phyloP scores from a whole-genome alignment of 2,329 filamentous ascomycete species.

The Purpureocillium takamizusanense region DNA sequence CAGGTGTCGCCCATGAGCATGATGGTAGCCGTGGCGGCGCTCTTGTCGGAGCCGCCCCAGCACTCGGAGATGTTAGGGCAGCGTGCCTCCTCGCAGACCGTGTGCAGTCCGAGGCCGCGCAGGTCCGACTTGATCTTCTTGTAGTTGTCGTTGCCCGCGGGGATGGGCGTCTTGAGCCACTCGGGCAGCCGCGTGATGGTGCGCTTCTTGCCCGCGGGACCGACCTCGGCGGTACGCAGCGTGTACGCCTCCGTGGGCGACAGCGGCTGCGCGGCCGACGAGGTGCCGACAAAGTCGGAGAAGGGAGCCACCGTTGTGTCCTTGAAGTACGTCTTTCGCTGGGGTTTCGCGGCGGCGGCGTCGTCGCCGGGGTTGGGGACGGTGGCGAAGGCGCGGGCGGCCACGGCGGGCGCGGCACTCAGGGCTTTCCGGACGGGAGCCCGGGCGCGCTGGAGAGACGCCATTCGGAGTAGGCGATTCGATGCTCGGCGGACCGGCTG shows the following conservation, averaged over 20 bases:
- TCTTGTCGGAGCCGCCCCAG: slow-evolving; percentile 88
- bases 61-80: slow-evolving; percentile 98
- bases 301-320: slow-evolving; percentile 48
- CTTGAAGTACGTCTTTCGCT: slow-evolving; percentile 47
- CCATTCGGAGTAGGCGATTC: background rate
- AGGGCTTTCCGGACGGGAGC: slow-evolving; percentile 33
- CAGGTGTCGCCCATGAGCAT: slow-evolving; percentile 99
- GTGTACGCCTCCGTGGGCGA: slow-evolving; percentile 47
- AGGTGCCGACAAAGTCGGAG: slow-evolving; percentile 43
- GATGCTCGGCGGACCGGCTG: no score
- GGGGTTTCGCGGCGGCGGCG: slow-evolving; percentile 14
- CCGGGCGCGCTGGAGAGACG: slow-evolving; percentile 30
- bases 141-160: slow-evolving; percentile 70
- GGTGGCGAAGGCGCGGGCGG: slow-evolving; percentile 35
- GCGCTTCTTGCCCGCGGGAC: slow-evolving; percentile 51
- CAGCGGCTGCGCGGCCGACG: slow-evolving; percentile 32
- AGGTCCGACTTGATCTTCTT: slow-evolving; percentile 94
- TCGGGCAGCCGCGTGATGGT: slow-evolving; percentile 70
- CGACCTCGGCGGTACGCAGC: slow-evolving; percentile 54
- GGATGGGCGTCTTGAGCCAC: slow-evolving; percentile 96
- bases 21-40: slow-evolving; percentile 89
- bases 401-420: slow-evolving; percentile 16
- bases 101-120: slow-evolving; percentile 81
- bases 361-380: slow-evolving; percentile 24
- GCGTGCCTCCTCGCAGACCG: slow-evolving; percentile 93